Base-by-base conservation (phyloP, 2,329 filamentous ascomycete genomes). In the Penicillium brasilianum region DNA sequence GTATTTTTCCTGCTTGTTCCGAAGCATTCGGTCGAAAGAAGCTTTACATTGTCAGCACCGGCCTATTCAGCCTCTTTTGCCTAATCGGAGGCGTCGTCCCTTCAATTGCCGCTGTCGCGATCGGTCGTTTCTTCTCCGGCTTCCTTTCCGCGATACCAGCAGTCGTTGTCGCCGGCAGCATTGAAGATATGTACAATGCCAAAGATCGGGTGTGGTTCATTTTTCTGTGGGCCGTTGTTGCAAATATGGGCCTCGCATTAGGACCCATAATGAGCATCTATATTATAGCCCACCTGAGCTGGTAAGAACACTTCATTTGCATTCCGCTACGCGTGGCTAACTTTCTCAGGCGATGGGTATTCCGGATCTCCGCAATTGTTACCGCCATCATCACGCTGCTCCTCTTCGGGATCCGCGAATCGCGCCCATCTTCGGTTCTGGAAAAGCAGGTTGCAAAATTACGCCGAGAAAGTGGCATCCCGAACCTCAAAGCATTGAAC, bases 101-200 rank as follows among this genome's bases (percentile, higher is more conserved):
- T 6, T 74, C 69, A 0, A 32, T 79, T 4, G 62, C 72, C 0
- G 75, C 71, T 1, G 72, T 77, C 0, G 66, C 77, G 8, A 58
- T 79, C 8, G 77, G 79, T 1, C 73, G 82, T 1, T 76, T 81
- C 46, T 44, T 79, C 3, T 76, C 76, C 0, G 82, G 81, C 0
- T 66, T 82, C 13, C 64, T 78, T 3, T 81, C 80, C 0, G 80
- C 81, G 2, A 76, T 82, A n/a, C 82, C 82, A 0, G 74, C 78
- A 0, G 76, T 80, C 4, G 77, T 83, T 8, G 76, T 79, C 3
- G 74, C 77, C 0, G 81, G 82, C 0, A 81, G 77, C 53, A 75
- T 83, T 32, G 82, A 84, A 60, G 81, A 84, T 64, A 76, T 84
- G 68, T 83, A 77, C 68, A 77, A 82, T 53, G 72, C 75, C 1